Evolutionary conservation across 192 early-diverging fungal species (phyloP).

Genomic region (Linnemannia hyalina): DNA sequence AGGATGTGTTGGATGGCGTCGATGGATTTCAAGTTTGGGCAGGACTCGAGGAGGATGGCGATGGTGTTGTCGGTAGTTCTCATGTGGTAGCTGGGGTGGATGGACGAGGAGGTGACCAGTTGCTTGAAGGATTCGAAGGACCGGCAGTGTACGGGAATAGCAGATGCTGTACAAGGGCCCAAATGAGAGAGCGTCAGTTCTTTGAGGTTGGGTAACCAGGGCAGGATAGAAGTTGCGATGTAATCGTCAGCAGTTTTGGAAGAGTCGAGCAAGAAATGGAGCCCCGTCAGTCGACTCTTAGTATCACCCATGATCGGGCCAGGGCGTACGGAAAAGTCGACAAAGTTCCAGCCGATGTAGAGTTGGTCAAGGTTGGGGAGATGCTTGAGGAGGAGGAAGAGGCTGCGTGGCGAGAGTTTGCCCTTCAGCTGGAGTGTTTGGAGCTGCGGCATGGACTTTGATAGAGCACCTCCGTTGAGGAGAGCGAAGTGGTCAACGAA

Average conservation of each 20-base stretch:
- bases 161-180: neutral
- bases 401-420: neutral
- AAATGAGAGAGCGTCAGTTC: neutral
- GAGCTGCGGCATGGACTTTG: neutral
- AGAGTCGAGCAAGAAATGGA: neutral
- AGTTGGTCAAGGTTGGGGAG: neutral
- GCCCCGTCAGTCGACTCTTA: neutral
- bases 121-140: neutral
- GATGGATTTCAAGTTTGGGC: neutral
- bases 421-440: neutral
- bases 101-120: neutral
- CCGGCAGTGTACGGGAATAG: neutral
- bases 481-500: neutral
- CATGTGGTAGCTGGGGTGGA: neutral
- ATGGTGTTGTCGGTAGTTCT: neutral
- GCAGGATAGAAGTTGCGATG: neutral
- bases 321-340: neutral
- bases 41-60: neutral
- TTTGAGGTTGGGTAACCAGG: neutral
- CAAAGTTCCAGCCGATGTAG: neutral
- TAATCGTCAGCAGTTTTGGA: neutral
- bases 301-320: neutral
- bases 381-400: neutral
- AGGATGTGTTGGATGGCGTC: neutral
- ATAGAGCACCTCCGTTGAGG: neutral